phyloP scores from a whole-genome alignment of 2,329 filamentous ascomycete genomes.

The Paraphoma chrysanthemicola region DNA sequence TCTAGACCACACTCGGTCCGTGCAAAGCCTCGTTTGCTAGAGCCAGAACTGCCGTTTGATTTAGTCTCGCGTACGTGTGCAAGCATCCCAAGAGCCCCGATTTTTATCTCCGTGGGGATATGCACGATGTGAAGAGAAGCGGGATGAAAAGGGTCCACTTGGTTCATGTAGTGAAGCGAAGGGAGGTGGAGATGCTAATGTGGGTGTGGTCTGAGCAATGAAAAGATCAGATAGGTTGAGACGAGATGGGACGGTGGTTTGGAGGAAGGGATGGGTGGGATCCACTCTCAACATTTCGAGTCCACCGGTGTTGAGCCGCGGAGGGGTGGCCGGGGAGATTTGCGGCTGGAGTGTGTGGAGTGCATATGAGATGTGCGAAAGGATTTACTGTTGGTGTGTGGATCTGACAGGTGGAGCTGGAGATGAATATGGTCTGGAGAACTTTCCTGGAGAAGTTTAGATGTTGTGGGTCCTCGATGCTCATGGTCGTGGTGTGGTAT shows the following conservation, averaged over 20 bases:
- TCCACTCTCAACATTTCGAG: constrained; percentile 29
- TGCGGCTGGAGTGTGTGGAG: background rate
- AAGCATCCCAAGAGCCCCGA: background rate
- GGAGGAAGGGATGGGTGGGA: background rate
- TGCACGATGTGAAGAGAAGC: background rate
- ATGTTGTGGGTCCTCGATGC: background rate
- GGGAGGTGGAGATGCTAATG: background rate
- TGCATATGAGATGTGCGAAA: background rate
- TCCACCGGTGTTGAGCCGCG: constrained; percentile 4
- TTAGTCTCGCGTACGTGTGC: background rate
- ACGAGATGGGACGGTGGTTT: no score
- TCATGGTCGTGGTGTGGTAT: background rate
- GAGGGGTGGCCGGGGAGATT: background rate
- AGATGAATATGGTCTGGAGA: background rate
- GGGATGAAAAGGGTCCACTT: background rate
- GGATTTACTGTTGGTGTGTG: background rate
- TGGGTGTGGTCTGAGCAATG: background rate
- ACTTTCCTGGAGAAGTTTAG: background rate
- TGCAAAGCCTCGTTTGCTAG: background rate
- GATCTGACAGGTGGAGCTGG: background rate
- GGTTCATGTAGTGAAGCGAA: background rate
- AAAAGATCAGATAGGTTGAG: background rate
- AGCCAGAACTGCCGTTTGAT: background rate
- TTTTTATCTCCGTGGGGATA: background rate
- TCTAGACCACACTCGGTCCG: background rate